Evolutionary conservation across 2,329 filamentous ascomycete genomes (phyloP).

Genomic region (Claviceps quebecensis): DNA sequence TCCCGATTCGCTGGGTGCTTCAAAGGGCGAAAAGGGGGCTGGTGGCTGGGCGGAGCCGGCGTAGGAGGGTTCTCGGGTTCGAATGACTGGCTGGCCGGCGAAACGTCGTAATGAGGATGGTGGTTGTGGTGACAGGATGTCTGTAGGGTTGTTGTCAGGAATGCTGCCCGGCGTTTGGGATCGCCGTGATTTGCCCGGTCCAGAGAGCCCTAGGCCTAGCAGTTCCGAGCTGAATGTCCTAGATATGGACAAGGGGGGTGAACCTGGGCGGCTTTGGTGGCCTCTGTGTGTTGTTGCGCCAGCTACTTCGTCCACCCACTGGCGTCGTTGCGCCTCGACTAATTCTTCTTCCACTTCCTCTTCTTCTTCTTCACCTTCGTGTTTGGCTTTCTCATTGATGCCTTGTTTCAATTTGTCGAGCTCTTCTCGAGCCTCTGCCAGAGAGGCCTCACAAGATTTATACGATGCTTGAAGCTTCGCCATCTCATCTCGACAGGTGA

Average conservation of each 20-base stretch:
- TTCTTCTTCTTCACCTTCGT: background rate
- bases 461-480: slow-evolving; percentile 50
- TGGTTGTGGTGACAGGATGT: slow-evolving; percentile 21
- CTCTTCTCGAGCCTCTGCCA: slow-evolving; percentile 39
- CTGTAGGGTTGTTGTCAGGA: slow-evolving; percentile 22
- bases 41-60: slow-evolving; percentile 21
- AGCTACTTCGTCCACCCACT: slow-evolving; percentile 21
- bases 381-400: background rate
- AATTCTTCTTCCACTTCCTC: slow-evolving; percentile 12
- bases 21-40: slow-evolving; percentile 34
- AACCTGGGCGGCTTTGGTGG: slow-evolving; percentile 36
- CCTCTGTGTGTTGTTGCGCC: slow-evolving; percentile 25
- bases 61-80: slow-evolving; percentile 26
- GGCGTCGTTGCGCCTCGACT: slow-evolving; percentile 28
- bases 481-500: slow-evolving; percentile 43
- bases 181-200: slow-evolving; percentile 21
- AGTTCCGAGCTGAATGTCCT: slow-evolving; percentile 43
- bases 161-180: slow-evolving; percentile 34
- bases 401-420: slow-evolving; percentile 33
- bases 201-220: slow-evolving; percentile 26
- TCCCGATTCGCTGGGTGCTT: slow-evolving; percentile 22
- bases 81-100: slow-evolving; percentile 31
- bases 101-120: slow-evolving; percentile 24
- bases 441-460: slow-evolving; percentile 49
- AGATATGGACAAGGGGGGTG: slow-evolving; percentile 35